Conservation (phyloP, 352 stramenopile genomes). For the Phytophthora rubi region DNA sequence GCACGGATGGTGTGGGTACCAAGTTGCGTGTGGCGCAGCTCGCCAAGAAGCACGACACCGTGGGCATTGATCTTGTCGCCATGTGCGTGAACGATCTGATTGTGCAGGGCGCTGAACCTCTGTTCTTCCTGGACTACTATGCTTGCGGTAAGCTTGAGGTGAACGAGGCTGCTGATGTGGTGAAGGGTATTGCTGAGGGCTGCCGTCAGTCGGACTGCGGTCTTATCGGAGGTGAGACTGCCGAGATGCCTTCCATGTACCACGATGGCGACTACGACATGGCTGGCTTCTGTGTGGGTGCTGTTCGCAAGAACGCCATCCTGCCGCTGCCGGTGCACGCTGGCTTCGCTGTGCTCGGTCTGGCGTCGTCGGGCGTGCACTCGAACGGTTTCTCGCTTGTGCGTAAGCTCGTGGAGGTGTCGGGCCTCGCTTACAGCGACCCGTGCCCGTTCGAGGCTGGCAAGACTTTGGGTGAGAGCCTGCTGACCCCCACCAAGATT, state of each 20-base stretch:
- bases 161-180: slow-evolving; percentile 93
- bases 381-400: slow-evolving; percentile 99
- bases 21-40: slow-evolving; percentile 95
- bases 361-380: slow-evolving; percentile 97
- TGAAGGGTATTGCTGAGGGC: slow-evolving; percentile 97
- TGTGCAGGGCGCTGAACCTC: slow-evolving; percentile 97
- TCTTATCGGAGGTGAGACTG: slow-evolving; percentile 97
- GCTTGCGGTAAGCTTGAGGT: slow-evolving; percentile 97
- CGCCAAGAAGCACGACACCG: slow-evolving; percentile 93
- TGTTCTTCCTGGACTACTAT: slow-evolving; percentile 99
- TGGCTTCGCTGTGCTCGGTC: slow-evolving; percentile 95
- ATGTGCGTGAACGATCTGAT: slow-evolving; percentile 99
- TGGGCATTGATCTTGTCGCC: slow-evolving; percentile 98
- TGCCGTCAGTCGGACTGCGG: slow-evolving; percentile 96
- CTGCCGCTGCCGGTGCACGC: slow-evolving; percentile 85
- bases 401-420: slow-evolving; percentile 95
- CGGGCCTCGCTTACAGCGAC: slow-evolving; percentile 81
- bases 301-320: slow-evolving; percentile 90
- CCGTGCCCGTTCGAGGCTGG: slow-evolving; percentile 77
- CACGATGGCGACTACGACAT: slow-evolving; percentile 98
- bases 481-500: slow-evolving; percentile 98
- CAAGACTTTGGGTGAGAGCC: slow-evolving; percentile 93
- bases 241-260: slow-evolving; percentile 99
- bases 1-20: slow-evolving; percentile 98
- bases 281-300: slow-evolving; percentile 98